These are phyloP conservation scores for Hirschioporus abietinus DNA, from an alignment of 768 basidiomycete genomes.

Conservation along the genomic window DNA sequence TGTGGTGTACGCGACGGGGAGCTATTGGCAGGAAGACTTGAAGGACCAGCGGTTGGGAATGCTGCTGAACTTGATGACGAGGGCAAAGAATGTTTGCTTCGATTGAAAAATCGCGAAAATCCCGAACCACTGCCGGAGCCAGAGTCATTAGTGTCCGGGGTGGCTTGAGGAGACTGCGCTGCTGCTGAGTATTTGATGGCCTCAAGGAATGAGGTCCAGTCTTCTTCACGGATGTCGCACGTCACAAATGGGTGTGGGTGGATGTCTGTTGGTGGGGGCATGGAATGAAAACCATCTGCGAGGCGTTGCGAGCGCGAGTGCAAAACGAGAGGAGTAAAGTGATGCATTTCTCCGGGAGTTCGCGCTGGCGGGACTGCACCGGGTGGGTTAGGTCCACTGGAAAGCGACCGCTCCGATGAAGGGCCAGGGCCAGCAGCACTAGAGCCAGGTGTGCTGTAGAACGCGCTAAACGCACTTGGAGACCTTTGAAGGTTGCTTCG, in stretches of 20 bases:
- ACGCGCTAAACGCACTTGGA: neutral
- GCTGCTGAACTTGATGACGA: neutral
- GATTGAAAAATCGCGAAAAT: neutral
- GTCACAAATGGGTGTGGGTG: neutral
- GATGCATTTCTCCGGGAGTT: neutral
- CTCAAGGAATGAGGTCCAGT: neutral
- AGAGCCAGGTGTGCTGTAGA: neutral
- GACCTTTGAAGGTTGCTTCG: neutral
- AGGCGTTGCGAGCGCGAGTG: neutral
- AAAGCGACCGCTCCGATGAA: neutral
- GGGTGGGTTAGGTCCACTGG: too few species aligned
- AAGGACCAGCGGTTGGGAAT: neutral
- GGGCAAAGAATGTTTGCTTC: neutral
- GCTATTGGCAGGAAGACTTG: neutral
- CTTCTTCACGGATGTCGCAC: neutral
- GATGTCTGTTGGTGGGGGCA: neutral
- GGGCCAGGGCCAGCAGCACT: neutral
- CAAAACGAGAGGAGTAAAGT: neutral
- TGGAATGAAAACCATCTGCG: neutral
- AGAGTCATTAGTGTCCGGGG: neutral
- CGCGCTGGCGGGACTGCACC: neutral
- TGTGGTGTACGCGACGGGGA: neutral
- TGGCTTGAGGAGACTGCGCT: neutral
- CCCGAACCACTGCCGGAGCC: neutral
- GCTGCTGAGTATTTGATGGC: neutral